Percentiles rank a stretch among this genome's conserved stretches.
These are phyloP conservation scores for Chytriomyces sp. DNA, from an alignment of 192 early-diverging fungal genomes.

Conservation along the genomic window DNA sequence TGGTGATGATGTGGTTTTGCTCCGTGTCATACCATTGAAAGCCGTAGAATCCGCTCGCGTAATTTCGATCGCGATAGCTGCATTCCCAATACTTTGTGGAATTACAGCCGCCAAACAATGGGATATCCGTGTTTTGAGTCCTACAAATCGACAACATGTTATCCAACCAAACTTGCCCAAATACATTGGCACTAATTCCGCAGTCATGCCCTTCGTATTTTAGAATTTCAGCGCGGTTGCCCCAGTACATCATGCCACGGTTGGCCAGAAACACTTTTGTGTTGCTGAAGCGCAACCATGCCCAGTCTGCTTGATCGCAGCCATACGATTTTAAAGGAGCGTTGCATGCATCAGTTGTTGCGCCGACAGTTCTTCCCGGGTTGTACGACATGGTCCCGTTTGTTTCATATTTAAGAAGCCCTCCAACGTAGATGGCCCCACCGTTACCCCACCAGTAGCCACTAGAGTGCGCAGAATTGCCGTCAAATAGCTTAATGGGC, in stretches of 20 bases:
- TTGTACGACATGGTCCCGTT: constrained; percentile 30
- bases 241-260: constrained; percentile 42
- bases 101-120: constrained; percentile 17
- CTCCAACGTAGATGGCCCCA: constrained; percentile 38
- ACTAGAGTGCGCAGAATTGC: constrained; percentile 41
- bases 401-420: constrained; percentile 15
- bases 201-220: constrained; percentile 26
- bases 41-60: constrained; percentile 20
- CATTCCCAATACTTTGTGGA: constrained; percentile 12
- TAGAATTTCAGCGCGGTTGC: constrained; percentile 27
- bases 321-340: background rate
- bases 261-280: constrained; percentile 44
- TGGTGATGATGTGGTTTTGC: constrained; percentile 41
- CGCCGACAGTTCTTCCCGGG: constrained; percentile 20
- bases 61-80: constrained; percentile 12
- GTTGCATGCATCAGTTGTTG: background rate
- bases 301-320: background rate
- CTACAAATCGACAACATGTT: constrained; percentile 29
- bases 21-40: constrained; percentile 38
- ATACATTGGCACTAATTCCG: constrained; percentile 28
- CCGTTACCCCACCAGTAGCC: constrained; percentile 38
- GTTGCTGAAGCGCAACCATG: constrained; percentile 38
- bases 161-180: constrained; percentile 39
- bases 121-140: constrained; percentile 26
- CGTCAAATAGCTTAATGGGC: constrained; percentile 37